These are phyloP conservation scores for Pleurotus giganteus DNA, from an alignment of 768 basidiomycete species.

Conservation along the genomic window DNA sequence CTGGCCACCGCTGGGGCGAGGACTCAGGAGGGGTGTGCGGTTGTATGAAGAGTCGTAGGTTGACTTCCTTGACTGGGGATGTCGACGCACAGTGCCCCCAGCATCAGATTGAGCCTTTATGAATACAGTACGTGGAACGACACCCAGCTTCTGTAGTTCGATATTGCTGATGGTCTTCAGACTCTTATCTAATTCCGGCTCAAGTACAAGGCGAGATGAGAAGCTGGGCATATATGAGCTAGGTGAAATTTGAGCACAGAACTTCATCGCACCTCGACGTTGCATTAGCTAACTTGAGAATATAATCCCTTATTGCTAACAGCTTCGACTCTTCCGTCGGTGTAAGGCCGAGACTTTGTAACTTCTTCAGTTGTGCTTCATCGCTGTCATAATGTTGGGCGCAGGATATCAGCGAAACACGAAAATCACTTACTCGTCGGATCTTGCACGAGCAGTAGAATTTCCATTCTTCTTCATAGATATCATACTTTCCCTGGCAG, in stretches of 20 bases:
- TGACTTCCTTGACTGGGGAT: slow-evolving; percentile 37
- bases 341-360: slow-evolving; percentile 89
- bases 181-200: slow-evolving; percentile 61
- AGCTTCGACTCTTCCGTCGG: slow-evolving; percentile 81
- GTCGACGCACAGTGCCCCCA: slow-evolving; percentile 35
- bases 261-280: slow-evolving; percentile 58
- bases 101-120: slow-evolving; percentile 58
- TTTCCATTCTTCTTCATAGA: slow-evolving; percentile 54
- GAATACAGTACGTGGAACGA: slow-evolving; percentile 91
- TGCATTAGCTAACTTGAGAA: slow-evolving; percentile 77
- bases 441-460: slow-evolving; percentile 49
- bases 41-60: slow-evolving; percentile 22
- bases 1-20: slow-evolving; percentile 44
- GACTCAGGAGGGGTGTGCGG: slow-evolving; percentile 46
- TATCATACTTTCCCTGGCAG: slow-evolving; percentile 70
- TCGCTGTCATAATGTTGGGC: slow-evolving; percentile 50
- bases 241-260: neutral
- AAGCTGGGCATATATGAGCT: slow-evolving; percentile 42
- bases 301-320: slow-evolving; percentile 85
- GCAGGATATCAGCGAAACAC: neutral
- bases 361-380: slow-evolving; percentile 66
- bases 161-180: slow-evolving; percentile 66
- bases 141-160: slow-evolving; percentile 83
- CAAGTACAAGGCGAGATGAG: slow-evolving; percentile 58
- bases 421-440: slow-evolving; percentile 72